Percentiles rank a stretch among this genome's conserved stretches.
These are phyloP conservation scores for Withania somnifera DNA, from an alignment of 305 asterid species.

Conservation along the genomic window DNA sequence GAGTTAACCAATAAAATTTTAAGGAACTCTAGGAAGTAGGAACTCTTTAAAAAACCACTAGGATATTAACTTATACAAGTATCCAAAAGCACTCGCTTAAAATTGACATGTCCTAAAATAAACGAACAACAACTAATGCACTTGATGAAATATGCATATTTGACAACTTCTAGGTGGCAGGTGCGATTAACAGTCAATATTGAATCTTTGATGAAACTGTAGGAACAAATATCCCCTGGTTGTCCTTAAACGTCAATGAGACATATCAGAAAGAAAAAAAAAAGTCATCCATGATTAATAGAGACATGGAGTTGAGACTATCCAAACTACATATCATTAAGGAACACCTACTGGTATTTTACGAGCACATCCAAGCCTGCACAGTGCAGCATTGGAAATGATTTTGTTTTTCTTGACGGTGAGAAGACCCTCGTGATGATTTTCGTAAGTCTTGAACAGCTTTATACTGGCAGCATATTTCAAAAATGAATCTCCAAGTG, in stretches of 20 bases:
- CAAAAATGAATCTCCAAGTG: conserved; percentile 85
- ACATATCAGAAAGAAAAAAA: neutral
- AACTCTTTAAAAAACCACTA: neutral
- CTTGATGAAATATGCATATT: neutral
- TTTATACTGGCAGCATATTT: conserved; percentile 64
- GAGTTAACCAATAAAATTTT: neutral
- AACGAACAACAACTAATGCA: neutral
- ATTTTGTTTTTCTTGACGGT: conserved; percentile 37
- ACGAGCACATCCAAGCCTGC: conserved; percentile 63
- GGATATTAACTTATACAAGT: neutral
- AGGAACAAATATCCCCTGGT: neutral
- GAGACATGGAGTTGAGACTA: neutral
- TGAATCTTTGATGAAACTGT: neutral
- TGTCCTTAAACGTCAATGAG: neutral
- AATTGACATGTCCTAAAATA: neutral
- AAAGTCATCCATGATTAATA: neutral
- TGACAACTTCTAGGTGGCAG: neutral
- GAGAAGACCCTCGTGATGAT: conserved; percentile 69
- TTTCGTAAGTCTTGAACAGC: conserved; percentile 46
- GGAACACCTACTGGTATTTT: conserved; percentile 51
- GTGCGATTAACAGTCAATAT: neutral
- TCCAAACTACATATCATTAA: neutral
- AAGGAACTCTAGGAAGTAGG: neutral
- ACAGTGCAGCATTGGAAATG: conserved; percentile 48
- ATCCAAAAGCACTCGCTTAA: neutral